phyloP scores from a whole-genome alignment of 352 stramenopile genomes.

The Phytophthora meadii region DNA sequence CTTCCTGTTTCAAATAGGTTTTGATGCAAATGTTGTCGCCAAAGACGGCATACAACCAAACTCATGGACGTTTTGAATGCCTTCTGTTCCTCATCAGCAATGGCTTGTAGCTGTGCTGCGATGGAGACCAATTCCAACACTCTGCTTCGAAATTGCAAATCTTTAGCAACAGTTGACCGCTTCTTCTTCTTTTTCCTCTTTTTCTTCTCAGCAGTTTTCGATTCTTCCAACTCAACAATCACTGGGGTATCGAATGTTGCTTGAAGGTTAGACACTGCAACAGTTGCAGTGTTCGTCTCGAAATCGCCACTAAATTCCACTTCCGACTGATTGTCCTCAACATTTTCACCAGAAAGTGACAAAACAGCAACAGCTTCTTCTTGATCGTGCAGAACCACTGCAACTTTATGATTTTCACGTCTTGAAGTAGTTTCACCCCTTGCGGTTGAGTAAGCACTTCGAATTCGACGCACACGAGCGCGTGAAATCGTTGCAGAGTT shows the following conservation, averaged over 20 bases:
- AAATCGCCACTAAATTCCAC: not conserved
- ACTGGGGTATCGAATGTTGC: not conserved
- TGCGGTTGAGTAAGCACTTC: constrained; percentile 21
- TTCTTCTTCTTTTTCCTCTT: constrained; percentile 32
- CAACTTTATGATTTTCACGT: not conserved
- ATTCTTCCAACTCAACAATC: not conserved
- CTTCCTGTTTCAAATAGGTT: not conserved
- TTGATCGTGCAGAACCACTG: not conserved
- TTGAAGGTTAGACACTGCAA: not conserved
- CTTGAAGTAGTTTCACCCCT: not conserved
- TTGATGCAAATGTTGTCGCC: not conserved
- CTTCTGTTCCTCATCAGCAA: constrained; percentile 18
- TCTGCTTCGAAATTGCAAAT: constrained; percentile 16
- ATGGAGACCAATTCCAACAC: constrained; percentile 28
- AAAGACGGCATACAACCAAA: constrained; percentile 11
- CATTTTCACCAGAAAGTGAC: not conserved
- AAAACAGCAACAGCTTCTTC: not conserved
- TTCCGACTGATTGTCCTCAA: not conserved
- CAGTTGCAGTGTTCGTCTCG: not conserved
- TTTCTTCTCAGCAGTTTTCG: constrained; percentile 3
- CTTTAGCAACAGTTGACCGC: not conserved
- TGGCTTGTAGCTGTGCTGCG: constrained; percentile 20
- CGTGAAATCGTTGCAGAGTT: constrained; percentile 29
- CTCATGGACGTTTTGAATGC: constrained; percentile 9
- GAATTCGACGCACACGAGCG: constrained; percentile 31